Evolutionary conservation across 2,329 filamentous ascomycete genomes (phyloP), one percentile per base, ranked within the genome.

Genomic region (Alternaria angustiovoidea): DNA sequence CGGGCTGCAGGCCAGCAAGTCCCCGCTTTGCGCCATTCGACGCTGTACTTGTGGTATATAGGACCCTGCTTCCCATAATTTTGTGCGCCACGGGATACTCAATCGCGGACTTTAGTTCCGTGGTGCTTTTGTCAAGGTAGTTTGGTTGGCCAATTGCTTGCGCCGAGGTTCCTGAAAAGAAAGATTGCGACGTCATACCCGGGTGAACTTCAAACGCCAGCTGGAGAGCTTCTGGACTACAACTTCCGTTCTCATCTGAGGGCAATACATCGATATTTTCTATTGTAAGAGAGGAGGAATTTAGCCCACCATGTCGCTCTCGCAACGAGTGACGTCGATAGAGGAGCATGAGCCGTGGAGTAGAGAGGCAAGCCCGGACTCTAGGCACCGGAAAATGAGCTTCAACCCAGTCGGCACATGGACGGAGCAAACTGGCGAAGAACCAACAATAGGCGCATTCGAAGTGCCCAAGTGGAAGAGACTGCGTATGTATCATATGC

Each of bases 401-500:
- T 84, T 83, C 77, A 82, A 84, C 57, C 82, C 82, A 11, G 78
- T 83, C 2, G 81, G 79, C 53, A 76, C 77, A 57, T 84, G 82
- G 82, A 78, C 80, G 2, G 75, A 78, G 11, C 65, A 71, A 4
- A 71, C 75, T 14, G 72, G 76, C 18, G 78, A 81, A 62, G 77
- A 81, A 64, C 77, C 81, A 8, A 68, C 69, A 3, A 74, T 81
- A 16, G 79, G 77, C 51, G 85, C 85, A 1, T 86, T 85, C 66
- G 85, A 89, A 72, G 83, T 88, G 30, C 80, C 81, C 61, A 82
- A 80, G 58, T 76, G 79, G 59, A 86, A 82, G 71, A 78, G 86
- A 64, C 81, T 87, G 61, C 67, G 84, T 86, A 75, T 73, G 83
- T 76, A 39, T 44, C 32, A 7, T 34, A 16, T 8, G 2, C n/a